Percentiles rank a stretch among this genome's conserved stretches.
These are phyloP conservation scores for Globisporangium ultimum DNA, from an alignment of 352 stramenopile species.

Conservation along the genomic window DNA sequence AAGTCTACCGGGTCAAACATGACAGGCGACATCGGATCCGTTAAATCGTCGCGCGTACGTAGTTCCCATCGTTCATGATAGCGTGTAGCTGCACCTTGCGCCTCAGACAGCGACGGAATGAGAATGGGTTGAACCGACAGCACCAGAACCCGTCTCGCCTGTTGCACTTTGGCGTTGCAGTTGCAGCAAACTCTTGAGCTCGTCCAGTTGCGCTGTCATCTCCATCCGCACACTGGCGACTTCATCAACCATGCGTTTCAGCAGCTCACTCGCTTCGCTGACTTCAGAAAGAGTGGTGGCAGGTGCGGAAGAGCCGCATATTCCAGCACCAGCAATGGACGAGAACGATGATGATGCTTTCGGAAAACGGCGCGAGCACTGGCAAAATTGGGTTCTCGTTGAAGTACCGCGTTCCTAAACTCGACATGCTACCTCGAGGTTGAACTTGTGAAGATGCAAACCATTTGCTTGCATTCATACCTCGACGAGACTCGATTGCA, in stretches of 20 bases:
- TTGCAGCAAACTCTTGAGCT: conserved; percentile 1
- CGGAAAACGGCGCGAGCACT: background rate
- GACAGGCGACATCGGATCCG: background rate
- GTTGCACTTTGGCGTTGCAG: background rate
- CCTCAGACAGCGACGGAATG: background rate
- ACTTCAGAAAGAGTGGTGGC: background rate
- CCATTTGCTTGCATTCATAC: background rate
- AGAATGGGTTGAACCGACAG: background rate
- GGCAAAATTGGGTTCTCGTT: background rate
- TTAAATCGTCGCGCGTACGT: background rate
- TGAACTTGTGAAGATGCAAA: background rate
- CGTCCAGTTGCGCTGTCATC: background rate
- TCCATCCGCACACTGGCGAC: background rate
- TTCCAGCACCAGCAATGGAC: no score
- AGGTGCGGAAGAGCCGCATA: no score
- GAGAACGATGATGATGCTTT: background rate
- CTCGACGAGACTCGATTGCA: background rate
- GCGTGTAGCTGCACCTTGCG: background rate
- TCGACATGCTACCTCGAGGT: background rate
- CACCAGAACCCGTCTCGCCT: background rate
- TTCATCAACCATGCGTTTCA: conserved; percentile 1
- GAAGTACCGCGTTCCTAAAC: background rate
- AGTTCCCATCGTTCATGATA: background rate
- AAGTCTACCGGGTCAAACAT: background rate
- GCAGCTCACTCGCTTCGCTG: background rate